Percentiles rank a stretch among this genome's conserved stretches.
Evolutionary conservation across 441 rosid species (phyloP).

Genomic region (Sinapis alba): DNA sequence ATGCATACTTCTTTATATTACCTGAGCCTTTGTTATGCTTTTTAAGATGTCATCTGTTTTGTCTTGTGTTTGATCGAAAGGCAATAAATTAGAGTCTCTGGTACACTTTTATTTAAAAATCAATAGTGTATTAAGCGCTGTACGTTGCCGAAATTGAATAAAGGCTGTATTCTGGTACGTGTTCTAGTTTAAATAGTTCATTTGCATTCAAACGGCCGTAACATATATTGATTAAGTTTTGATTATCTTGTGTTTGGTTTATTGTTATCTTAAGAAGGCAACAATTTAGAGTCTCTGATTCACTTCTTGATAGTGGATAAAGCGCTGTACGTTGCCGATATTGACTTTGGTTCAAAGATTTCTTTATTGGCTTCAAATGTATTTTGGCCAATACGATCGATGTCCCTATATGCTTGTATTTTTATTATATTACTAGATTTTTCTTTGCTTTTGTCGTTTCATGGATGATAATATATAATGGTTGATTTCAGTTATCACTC

Average conservation of each 20-base stretch:
- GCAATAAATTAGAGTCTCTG: slow-evolving; percentile 44
- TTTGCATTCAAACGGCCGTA: slow-evolving; percentile 32
- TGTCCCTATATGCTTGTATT: too few species aligned
- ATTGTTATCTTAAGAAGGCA: neutral
- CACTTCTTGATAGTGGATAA: slow-evolving; percentile 33
- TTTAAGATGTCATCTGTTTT: neutral
- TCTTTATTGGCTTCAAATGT: too few species aligned
- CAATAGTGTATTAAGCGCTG: slow-evolving; percentile 36
- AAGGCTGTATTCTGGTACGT: slow-evolving; percentile 35
- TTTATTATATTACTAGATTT: too few species aligned
- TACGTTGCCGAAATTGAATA: slow-evolving; percentile 32
- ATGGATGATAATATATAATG: too few species aligned
- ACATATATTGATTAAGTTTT: neutral
- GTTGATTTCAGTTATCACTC: too few species aligned
- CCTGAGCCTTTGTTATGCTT: slow-evolving; percentile 28
- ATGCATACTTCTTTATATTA: slow-evolving; percentile 29
- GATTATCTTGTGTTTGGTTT: neutral
- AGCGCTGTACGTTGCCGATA: slow-evolving; percentile 40
- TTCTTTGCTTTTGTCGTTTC: too few species aligned
- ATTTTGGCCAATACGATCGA: too few species aligned
- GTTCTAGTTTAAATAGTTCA: slow-evolving; percentile 24
- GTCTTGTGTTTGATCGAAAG: neutral
- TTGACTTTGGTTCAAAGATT: neutral
- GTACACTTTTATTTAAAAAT: slow-evolving; percentile 3
- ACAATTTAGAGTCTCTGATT: slow-evolving; percentile 42